A percentile compares a stretch with the other conserved stretches of the same genome.
Conservation (phyloP, 495 filamentous ascomycete genomes). For the Aspergillus bertholletiae region DNA sequence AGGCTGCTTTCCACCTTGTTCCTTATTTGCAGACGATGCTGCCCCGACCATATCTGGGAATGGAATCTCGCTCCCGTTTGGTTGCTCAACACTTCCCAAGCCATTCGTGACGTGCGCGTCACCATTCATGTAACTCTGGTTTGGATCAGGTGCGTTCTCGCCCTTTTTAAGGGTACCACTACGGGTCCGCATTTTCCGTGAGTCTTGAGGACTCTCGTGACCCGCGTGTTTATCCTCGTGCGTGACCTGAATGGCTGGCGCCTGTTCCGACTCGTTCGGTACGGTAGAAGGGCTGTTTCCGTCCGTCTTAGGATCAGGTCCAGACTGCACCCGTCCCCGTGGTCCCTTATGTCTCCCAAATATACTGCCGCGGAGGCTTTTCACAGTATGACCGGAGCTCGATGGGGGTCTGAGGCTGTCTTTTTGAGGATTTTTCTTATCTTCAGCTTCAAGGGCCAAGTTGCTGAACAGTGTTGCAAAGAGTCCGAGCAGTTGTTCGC, state of each 20-base stretch:
- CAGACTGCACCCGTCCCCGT: constrained; percentile 21
- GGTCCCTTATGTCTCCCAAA: constrained; percentile 55
- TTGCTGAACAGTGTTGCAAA: constrained; percentile 75
- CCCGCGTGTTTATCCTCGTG: constrained; percentile 31
- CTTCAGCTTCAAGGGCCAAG: constrained; percentile 30
- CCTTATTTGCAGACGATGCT: constrained; percentile 28
- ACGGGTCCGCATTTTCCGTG: constrained; percentile 46
- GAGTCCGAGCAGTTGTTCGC: constrained; percentile 75
- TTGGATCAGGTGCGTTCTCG: constrained; percentile 10
- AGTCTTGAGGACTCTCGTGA: constrained; percentile 27
- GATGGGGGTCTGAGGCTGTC: constrained; percentile 55
- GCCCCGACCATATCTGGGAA: constrained; percentile 37
- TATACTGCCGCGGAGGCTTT: constrained; percentile 70
- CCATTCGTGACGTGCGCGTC: constrained; percentile 14
- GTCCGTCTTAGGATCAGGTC: constrained; percentile 8
- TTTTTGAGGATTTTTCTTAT: constrained; percentile 15
- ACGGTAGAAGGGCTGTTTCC: constrained; percentile 13
- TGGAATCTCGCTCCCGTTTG: constrained; percentile 1
- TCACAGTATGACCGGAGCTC: constrained; percentile 67
- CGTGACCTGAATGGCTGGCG: constrained; percentile 49
- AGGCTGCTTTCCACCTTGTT: constrained; percentile 34
- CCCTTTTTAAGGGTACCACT: constrained; percentile 29
- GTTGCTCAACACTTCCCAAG: constrained; percentile 5
- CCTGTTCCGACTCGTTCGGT: constrained; percentile 16
- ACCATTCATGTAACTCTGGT: constrained; percentile 10